A percentile compares a stretch with the other conserved stretches of the same genome.
These are phyloP conservation scores for Vigna trinervia DNA, from an alignment of 306 rosid genomes.

Conservation along the genomic window DNA sequence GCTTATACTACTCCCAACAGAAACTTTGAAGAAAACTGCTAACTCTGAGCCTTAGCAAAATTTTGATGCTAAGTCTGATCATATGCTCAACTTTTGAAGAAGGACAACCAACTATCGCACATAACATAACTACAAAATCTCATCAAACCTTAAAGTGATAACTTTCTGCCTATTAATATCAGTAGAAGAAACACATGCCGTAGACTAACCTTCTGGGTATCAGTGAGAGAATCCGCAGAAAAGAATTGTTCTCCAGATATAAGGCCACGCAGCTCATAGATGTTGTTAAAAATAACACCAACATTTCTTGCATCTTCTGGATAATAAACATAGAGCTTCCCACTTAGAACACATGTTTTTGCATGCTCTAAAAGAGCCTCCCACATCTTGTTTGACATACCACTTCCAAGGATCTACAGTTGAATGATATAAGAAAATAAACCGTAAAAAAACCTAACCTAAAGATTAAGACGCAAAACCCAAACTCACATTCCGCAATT, in stretches of 20 bases:
- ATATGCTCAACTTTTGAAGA: conserved; percentile 16
- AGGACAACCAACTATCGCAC: conserved; percentile 15
- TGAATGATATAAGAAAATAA: conserved; percentile 43
- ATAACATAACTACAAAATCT: conserved; percentile 34
- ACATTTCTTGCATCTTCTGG: conserved; percentile 88
- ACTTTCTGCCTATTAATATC: not conserved
- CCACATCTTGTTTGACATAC: conserved; percentile 99
- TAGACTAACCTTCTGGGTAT: conserved; percentile 80
- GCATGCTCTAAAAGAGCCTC: conserved; percentile 98
- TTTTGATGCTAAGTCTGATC: conserved; percentile 25
- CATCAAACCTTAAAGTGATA: conserved; percentile 16
- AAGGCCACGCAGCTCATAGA: conserved; percentile 91
- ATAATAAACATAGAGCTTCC: conserved; percentile 89
- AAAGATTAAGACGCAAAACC: conserved; percentile 38
- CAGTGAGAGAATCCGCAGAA: conserved; percentile 89
- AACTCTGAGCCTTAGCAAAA: conserved; percentile 22
- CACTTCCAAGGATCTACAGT: conserved; percentile 96
- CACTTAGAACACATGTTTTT: conserved; percentile 89
- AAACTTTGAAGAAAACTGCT: conserved; percentile 35
- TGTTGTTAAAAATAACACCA: conserved; percentile 89
- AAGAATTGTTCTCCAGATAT: conserved; percentile 78
- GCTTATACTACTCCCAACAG: conserved; percentile 30
- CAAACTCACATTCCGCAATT: conserved; percentile 75
- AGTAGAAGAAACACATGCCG: conserved; percentile 15
- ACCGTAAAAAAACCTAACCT: conserved; percentile 33